Conservation (phyloP, 805 yeast species). For the Soucietia sequanensis region DNA sequence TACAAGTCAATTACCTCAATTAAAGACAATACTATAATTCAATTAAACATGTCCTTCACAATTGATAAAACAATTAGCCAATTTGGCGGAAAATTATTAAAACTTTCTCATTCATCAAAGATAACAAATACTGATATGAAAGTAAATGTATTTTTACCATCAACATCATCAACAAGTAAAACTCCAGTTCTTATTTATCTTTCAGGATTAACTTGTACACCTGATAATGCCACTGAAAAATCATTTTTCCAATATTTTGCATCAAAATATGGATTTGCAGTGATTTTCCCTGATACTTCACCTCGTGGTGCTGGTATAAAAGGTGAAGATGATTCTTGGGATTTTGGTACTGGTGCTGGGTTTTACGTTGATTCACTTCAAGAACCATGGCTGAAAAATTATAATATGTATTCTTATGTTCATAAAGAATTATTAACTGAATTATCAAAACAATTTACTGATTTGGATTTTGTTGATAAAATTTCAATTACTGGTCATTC, state of each 20-base stretch:
- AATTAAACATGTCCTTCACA: conserved; percentile 45
- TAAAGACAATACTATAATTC: not conserved
- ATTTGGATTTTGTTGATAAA: conserved; percentile 57
- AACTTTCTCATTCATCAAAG: conserved; percentile 70
- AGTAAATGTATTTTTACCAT: conserved; percentile 81
- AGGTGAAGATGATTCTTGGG: conserved; percentile 85
- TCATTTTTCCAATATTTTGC: conserved; percentile 85
- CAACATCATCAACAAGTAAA: conserved; percentile 28
- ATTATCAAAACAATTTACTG: conserved; percentile 41
- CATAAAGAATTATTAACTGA: conserved; percentile 65
- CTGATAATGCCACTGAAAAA: conserved; percentile 90
- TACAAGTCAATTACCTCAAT: not conserved
- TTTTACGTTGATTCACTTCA: conserved; percentile 85
- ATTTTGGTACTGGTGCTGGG: conserved; percentile 94
- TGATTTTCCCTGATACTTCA: conserved; percentile 95
- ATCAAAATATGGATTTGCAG: conserved; percentile 75
- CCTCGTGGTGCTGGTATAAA: conserved; percentile 80
- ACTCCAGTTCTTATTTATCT: conserved; percentile 78
- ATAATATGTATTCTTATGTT: conserved; percentile 84
- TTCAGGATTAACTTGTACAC: conserved; percentile 91
- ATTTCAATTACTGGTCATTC: conserved; percentile 93
- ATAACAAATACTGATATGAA: conserved; percentile 72
- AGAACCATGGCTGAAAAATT: conserved; percentile 68
- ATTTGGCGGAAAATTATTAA: conserved; percentile 74
- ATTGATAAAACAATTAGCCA: conserved; percentile 53